Percentiles rank a stretch among this genome's conserved stretches.
Conservation (phyloP, 2,329 filamentous ascomycete species). For the Colletotrichum sansevieriae region DNA sequence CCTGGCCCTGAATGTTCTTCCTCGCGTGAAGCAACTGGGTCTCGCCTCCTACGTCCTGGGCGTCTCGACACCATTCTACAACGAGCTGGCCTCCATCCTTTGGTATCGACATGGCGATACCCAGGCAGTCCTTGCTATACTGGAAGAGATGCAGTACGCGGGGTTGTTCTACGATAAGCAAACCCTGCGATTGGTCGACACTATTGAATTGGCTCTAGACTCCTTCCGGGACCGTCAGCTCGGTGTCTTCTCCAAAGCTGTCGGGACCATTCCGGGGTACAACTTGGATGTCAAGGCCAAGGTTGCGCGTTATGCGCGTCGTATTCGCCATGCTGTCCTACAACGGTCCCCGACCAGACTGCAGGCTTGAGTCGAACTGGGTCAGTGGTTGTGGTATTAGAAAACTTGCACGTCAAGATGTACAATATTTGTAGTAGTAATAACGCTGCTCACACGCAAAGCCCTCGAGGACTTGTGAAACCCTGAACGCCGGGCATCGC, state of each 20-base stretch:
- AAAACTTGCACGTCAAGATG: not conserved
- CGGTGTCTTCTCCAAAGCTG: conserved; percentile 35
- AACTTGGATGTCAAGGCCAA: conserved; percentile 38
- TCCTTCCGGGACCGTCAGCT: conserved; percentile 33
- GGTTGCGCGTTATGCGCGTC: conserved; percentile 25
- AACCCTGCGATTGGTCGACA: conserved; percentile 56
- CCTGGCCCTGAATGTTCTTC: conserved; percentile 72
- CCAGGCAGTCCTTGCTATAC: conserved; percentile 63
- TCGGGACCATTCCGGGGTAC: conserved; percentile 42
- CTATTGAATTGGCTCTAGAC: conserved; percentile 50
- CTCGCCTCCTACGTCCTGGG: conserved; percentile 79
- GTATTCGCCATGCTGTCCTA: conserved; percentile 13
- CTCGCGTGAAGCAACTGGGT: conserved; percentile 76
- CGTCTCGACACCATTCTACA: conserved; percentile 77
- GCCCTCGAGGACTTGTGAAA: not conserved
- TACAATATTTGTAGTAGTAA: conserved; percentile 6
- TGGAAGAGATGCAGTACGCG: conserved; percentile 75
- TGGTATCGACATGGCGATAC: conserved; percentile 74
- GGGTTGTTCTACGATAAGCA: conserved; percentile 69
- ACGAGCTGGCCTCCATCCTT: conserved; percentile 71
- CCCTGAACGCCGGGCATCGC: not conserved
- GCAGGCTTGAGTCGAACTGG: too few species aligned
- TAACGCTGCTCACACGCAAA: conserved; percentile 1
- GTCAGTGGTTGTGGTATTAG: not conserved
- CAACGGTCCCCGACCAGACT: not conserved